Percentiles rank a stretch among this genome's conserved stretches.
Evolutionary conservation across 2,329 filamentous ascomycete species (phyloP).

Genomic region (Phialophora macrospora): DNA sequence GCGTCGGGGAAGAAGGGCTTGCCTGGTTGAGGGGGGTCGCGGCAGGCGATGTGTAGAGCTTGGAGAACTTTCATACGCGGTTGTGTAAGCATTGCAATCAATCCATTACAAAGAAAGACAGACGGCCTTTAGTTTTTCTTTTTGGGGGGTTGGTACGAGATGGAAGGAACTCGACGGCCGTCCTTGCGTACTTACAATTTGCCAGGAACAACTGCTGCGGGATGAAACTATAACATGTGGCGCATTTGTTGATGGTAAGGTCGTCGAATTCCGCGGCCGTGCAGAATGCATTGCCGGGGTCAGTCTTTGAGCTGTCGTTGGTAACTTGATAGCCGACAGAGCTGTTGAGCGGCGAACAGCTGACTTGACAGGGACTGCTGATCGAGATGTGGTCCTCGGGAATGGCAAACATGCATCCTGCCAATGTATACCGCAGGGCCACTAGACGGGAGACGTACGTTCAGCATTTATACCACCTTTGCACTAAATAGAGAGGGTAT

Average conservation of each 20-base stretch:
- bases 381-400: conserved; percentile 46
- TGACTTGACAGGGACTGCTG: conserved; percentile 52
- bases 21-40: conserved; percentile 46
- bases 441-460: conserved; percentile 41
- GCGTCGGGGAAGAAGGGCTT: conserved; percentile 48
- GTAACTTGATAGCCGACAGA: conserved; percentile 42
- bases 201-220: conserved; percentile 48
- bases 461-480: conserved; percentile 21
- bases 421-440: conserved; percentile 53
- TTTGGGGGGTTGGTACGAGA: neutral
- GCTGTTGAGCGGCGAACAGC: conserved; percentile 45
- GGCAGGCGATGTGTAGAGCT: conserved; percentile 53
- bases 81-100: neutral
- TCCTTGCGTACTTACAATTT: conserved; percentile 48
- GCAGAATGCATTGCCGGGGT: conserved; percentile 48
- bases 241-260: conserved; percentile 49
- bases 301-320: conserved; percentile 40
- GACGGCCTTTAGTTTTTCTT: neutral
- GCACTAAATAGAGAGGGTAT: neutral
- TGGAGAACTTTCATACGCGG: conserved; percentile 48
- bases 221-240: conserved; percentile 52
- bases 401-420: conserved; percentile 51
- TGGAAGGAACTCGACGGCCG: conserved; percentile 3
- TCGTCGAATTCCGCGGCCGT: conserved; percentile 47
- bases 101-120: neutral